phyloP scores from a whole-genome alignment of 352 stramenopile species.

The Achlya hypogyna region DNA sequence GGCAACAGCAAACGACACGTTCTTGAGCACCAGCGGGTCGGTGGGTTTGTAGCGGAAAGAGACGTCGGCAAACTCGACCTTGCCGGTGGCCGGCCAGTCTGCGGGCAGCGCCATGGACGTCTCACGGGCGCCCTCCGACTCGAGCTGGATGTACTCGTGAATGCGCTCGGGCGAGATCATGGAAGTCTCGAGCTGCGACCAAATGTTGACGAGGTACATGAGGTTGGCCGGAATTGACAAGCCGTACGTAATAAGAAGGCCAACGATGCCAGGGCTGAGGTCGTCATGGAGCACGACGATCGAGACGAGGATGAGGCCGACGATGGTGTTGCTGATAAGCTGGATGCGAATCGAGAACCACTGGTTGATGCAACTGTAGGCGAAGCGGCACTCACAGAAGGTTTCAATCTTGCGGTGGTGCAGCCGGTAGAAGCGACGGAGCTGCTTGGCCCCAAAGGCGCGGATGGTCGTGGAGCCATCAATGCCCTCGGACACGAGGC shows the following conservation, averaged over 20 bases:
- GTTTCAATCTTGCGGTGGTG: constrained; percentile 22
- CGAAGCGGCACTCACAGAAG: constrained; percentile 26
- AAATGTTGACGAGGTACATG: constrained; percentile 84
- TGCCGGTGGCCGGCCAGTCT: constrained; percentile 5
- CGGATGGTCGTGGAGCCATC: constrained; percentile 42
- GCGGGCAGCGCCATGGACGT: not conserved
- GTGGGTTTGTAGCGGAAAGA: constrained; percentile 20
- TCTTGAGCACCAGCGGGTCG: constrained; percentile 23
- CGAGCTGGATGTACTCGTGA: constrained; percentile 68
- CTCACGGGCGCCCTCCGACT: not conserved
- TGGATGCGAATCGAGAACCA: constrained; percentile 44
- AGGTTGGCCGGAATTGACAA: constrained; percentile 23
- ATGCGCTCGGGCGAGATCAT: constrained; percentile 86
- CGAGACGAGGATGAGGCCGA: constrained; percentile 27
- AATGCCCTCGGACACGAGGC: constrained; percentile 39
- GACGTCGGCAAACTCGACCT: constrained; percentile 3
- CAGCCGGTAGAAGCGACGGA: constrained; percentile 8
- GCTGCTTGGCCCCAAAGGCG: constrained; percentile 26
- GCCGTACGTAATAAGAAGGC: constrained; percentile 15
- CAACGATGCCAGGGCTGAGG: constrained; percentile 10
- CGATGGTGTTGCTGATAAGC: constrained; percentile 30
- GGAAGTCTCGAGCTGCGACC: constrained; percentile 52
- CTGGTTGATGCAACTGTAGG: constrained; percentile 23
- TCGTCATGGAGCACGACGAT: constrained; percentile 1
- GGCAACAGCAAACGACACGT: constrained; percentile 12